Evolutionary conservation across 192 early-diverging fungal genomes (phyloP).

Genomic region (Backusella circina): DNA sequence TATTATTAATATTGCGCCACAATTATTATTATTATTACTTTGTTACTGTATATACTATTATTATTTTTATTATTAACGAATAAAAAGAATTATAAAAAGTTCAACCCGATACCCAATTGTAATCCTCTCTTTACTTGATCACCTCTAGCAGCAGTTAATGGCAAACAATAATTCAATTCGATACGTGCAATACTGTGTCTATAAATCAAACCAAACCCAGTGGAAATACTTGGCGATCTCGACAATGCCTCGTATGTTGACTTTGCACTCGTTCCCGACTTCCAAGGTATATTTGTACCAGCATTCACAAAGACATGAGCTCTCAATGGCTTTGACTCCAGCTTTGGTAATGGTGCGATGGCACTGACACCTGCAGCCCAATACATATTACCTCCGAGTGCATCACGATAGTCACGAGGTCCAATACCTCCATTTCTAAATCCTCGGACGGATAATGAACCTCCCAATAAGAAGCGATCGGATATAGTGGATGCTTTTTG

Average conservation of each 20-base stretch:
- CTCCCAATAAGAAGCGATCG: slow-evolving; percentile 89
- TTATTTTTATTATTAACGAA: not conserved
- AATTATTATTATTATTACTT: not conserved
- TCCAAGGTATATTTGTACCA: slow-evolving; percentile 63
- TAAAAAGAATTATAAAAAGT: slow-evolving; percentile 58
- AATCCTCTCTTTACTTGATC: slow-evolving; percentile 73
- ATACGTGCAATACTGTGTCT: slow-evolving; percentile 81
- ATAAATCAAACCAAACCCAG: slow-evolving; percentile 83
- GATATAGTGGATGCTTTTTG: slow-evolving; percentile 62
- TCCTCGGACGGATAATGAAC: slow-evolving; percentile 80
- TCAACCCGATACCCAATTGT: slow-evolving; percentile 85
- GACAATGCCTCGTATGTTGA: slow-evolving; percentile 42
- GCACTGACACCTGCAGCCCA: slow-evolving; percentile 75
- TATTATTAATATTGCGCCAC: not conserved
- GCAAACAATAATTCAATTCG: slow-evolving; percentile 90
- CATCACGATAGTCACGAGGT: slow-evolving; percentile 76
- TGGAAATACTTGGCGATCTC: slow-evolving; percentile 64
- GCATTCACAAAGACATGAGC: slow-evolving; percentile 89
- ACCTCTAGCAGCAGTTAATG: slow-evolving; percentile 56
- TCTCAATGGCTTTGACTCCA: slow-evolving; percentile 60
- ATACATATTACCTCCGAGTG: slow-evolving; percentile 87
- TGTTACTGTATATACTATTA: not conserved
- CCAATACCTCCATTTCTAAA: slow-evolving; percentile 88
- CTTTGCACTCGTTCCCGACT: slow-evolving; percentile 31
- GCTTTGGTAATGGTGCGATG: slow-evolving; percentile 77